Conservation (phyloP, 495 filamentous ascomycete species). For the Articulospora tetracladia region DNA sequence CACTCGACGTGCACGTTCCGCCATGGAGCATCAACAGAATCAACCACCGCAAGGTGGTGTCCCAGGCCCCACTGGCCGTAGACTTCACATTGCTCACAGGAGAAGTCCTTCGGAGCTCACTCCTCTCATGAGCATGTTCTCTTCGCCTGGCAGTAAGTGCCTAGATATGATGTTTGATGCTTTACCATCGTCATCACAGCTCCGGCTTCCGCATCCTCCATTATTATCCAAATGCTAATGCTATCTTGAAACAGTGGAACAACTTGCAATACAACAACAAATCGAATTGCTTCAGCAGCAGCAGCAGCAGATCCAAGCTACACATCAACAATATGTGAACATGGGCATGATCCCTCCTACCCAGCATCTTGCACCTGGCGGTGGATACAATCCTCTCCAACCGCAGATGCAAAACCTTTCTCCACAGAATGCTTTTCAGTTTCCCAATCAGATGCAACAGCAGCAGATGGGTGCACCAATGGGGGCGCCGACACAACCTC, state of each 20-base stretch:
- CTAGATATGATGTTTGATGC: neutral
- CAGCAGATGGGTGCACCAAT: slow-evolving; percentile 57
- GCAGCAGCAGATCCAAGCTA: slow-evolving; percentile 94
- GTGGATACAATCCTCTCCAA: slow-evolving; percentile 64
- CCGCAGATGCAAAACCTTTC: slow-evolving; percentile 69
- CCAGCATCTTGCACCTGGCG: slow-evolving; percentile 66
- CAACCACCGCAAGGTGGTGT: slow-evolving; percentile 54
- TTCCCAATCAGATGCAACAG: slow-evolving; percentile 64
- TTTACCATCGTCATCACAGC: slow-evolving; percentile 14
- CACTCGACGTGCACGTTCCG: slow-evolving; percentile 48
- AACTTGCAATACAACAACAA: slow-evolving; percentile 97
- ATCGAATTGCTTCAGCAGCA: slow-evolving; percentile 97
- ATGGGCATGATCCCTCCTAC: slow-evolving; percentile 89
- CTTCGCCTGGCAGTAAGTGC: slow-evolving; percentile 49
- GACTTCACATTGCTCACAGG: slow-evolving; percentile 95
- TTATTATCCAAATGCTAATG: slow-evolving; percentile 21
- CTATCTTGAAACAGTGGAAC: slow-evolving; percentile 67
- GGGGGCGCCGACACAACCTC: slow-evolving; percentile 71
- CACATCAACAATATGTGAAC: slow-evolving; percentile 95
- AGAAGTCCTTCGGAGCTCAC: slow-evolving; percentile 97
- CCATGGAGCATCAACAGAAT: slow-evolving; percentile 83
- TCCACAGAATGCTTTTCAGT: slow-evolving; percentile 85
- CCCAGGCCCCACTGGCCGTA: slow-evolving; percentile 79
- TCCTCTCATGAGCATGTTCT: slow-evolving; percentile 93
- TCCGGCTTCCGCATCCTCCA: slow-evolving; percentile 13